phyloP scores from a whole-genome alignment of 2,329 filamentous ascomycete genomes.

The Colletotrichum cereale region DNA sequence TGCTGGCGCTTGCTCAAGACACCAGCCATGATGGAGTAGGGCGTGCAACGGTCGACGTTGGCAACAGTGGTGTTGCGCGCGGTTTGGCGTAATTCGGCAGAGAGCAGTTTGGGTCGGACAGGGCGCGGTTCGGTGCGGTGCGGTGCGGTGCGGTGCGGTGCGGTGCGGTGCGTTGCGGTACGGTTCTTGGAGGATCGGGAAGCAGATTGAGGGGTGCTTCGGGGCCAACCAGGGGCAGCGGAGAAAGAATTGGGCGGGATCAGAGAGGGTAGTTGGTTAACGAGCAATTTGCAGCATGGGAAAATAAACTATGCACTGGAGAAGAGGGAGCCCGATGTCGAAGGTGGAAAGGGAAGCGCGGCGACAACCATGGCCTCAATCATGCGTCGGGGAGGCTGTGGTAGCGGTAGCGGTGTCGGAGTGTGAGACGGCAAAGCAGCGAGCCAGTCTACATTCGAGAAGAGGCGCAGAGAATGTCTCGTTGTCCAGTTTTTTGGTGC shows the following conservation, averaged over 20 bases:
- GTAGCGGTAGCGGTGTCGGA: constrained; percentile 22
- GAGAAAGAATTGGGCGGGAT: constrained; percentile 15
- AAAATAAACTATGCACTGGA: constrained; percentile 32
- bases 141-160: too few relatives aligned
- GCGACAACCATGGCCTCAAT: constrained; percentile 37
- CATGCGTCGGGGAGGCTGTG: constrained; percentile 37
- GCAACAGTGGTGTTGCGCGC: neutral
- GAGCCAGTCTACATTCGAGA: constrained; percentile 16
- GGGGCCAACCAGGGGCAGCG: constrained; percentile 20
- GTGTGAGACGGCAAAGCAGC: constrained; percentile 14
- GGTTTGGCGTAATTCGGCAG: constrained; percentile 14
- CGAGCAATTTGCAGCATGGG: constrained; percentile 27
- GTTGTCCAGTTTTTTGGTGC: constrained; percentile 12
- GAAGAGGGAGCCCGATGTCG: constrained; percentile 34
- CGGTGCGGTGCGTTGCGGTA: too few relatives aligned
- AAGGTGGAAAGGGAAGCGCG: constrained; percentile 32
- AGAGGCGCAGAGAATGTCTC: constrained; percentile 4
- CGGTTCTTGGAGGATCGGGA: constrained; percentile 17
- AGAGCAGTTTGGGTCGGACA: constrained; percentile 22
- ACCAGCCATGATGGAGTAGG: constrained; percentile 69
- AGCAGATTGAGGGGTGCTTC: constrained; percentile 35
- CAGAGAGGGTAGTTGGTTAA: constrained; percentile 19
- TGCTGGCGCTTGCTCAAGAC: constrained; percentile 95
- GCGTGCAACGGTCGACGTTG: constrained; percentile 31
- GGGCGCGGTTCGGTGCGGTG: constrained; percentile 16